A percentile compares a stretch with the other conserved stretches of the same genome.
These are phyloP conservation scores for Trichoderma sp. DNA, from an alignment of 2,329 filamentous ascomycete species.

Conservation along the genomic window DNA sequence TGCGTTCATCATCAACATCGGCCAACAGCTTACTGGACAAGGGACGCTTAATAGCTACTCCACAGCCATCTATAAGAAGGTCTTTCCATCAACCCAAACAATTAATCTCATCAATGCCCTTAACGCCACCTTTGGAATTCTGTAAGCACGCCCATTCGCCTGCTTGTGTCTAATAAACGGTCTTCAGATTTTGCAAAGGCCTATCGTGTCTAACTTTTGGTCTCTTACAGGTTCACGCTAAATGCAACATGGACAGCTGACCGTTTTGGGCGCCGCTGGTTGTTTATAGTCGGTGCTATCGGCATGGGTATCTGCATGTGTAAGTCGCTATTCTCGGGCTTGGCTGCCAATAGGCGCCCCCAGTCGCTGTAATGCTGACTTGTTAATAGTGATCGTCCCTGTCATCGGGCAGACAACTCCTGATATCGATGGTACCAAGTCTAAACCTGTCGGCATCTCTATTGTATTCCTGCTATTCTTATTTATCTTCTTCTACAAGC, in stretches of 20 bases:
- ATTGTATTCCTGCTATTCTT: not conserved
- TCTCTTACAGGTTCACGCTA: not conserved
- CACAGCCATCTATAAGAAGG: conserved; percentile 10
- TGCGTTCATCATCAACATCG: not conserved
- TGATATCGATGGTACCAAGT: conserved; percentile 4
- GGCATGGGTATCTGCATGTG: conserved; percentile 10
- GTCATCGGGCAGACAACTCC: conserved; percentile 2
- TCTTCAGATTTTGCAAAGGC: no score
- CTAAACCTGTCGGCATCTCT: not conserved
- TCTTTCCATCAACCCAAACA: not conserved
- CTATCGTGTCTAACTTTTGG: not conserved
- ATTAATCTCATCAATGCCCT: conserved; percentile 11
- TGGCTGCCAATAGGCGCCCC: no score
- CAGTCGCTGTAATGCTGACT: not conserved
- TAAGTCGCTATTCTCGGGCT: not conserved
- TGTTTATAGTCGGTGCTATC: conserved; percentile 1
- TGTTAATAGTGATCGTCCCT: not conserved
- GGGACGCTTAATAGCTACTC: conserved; percentile 14
- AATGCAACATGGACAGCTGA: conserved; percentile 15
- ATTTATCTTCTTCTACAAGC: conserved; percentile 13
- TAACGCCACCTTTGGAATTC: conserved; percentile 3
- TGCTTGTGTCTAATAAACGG: not conserved
- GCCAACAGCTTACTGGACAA: conserved; percentile 3
- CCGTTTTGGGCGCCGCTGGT: conserved; percentile 2
- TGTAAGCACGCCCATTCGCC: not conserved